Conservation (phyloP, 164 flowering plant genomes). For the Magnolia sinica region DNA sequence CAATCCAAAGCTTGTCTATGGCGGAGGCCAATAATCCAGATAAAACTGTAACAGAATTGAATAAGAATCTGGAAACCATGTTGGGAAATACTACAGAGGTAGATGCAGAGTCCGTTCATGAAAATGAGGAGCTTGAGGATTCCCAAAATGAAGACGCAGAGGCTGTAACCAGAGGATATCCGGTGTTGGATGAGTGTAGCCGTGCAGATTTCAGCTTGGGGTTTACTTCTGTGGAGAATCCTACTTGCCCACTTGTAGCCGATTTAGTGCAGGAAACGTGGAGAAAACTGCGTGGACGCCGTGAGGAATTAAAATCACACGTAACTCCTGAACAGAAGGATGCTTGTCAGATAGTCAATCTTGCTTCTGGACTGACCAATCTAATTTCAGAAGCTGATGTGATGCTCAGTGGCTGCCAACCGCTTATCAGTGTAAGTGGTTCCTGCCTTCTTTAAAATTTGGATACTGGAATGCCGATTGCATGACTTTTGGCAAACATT, state of each 20-base stretch:
- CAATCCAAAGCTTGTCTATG: constrained; percentile 8
- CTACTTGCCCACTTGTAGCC: constrained; percentile 8
- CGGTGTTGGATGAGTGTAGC: constrained; percentile 87
- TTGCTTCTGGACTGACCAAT: constrained; percentile 46
- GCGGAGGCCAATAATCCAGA: constrained; percentile 14
- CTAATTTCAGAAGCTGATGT: constrained; percentile 78
- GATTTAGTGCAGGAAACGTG: constrained; percentile 63
- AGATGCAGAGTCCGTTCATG: constrained; percentile 27
- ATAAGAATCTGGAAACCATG: constrained; percentile 16
- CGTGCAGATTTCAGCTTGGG: constrained; percentile 50
- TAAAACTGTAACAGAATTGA: constrained; percentile 18
- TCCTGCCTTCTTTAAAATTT: background rate
- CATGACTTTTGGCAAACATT: background rate
- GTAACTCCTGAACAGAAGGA: constrained; percentile 42
- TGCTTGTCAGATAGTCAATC: constrained; percentile 31
- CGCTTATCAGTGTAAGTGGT: constrained; percentile 35
- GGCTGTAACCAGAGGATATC: constrained; percentile 33
- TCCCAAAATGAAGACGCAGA: constrained; percentile 41
- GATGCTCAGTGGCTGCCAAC: constrained; percentile 44
- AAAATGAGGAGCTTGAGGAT: constrained; percentile 52
- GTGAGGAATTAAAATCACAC: constrained; percentile 38
- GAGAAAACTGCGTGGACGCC: constrained; percentile 48
- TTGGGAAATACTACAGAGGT: constrained; percentile 15
- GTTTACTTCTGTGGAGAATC: constrained; percentile 17
- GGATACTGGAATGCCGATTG: background rate